phyloP scores from a whole-genome alignment of 2,329 filamentous ascomycete species.

The Cordyceps militaris region DNA sequence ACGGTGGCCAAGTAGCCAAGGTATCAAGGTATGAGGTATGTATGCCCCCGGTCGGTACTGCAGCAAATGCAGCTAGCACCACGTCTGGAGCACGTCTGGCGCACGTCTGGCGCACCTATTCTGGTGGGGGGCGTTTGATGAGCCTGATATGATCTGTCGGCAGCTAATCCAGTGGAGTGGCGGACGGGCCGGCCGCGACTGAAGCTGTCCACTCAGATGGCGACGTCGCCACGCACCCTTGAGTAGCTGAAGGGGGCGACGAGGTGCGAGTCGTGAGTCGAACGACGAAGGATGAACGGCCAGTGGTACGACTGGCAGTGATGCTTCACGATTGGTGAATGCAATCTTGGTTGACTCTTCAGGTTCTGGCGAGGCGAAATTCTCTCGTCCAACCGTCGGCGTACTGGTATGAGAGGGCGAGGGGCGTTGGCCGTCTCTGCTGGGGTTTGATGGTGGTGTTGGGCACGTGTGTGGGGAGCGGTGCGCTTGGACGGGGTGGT shows the following conservation, averaged over 20 bases:
- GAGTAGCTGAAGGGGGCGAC: neutral
- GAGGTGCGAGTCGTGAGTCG: neutral
- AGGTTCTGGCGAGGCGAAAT: neutral
- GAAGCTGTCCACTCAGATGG: neutral
- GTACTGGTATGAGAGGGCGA: too few species aligned
- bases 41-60: neutral
- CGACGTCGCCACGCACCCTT: neutral
- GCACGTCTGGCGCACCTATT: neutral
- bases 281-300: neutral
- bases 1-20: neutral
- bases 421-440: neutral
- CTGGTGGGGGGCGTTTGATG: conserved; percentile 4
- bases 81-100: neutral
- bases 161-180: neutral
- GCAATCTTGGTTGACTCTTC: neutral
- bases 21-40: neutral
- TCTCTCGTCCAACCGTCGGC: too few species aligned
- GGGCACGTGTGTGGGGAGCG: neutral
- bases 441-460: neutral
- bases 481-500: neutral
- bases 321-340: neutral
- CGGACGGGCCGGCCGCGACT: neutral
- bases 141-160: conserved; percentile 9
- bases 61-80: neutral
- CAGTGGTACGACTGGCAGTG: neutral